A percentile compares a stretch with the other conserved stretches of the same genome.
Evolutionary conservation across 1,284 basidiomycete genomes (phyloP).

Genomic region (Ganoderma resinaceum): DNA sequence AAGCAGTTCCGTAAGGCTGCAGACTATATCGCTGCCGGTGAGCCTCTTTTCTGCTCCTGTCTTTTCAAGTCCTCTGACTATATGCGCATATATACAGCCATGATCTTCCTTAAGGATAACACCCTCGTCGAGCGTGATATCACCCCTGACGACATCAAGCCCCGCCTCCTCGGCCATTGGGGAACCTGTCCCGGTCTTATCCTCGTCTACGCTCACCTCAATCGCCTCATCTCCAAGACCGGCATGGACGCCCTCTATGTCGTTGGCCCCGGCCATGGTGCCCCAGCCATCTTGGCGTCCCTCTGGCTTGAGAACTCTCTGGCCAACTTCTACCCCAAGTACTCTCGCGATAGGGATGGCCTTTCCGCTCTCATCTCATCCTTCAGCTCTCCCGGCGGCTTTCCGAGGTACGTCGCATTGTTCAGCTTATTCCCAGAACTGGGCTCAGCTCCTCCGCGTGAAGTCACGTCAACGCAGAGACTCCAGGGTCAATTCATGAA

Average conservation of each 20-base stretch:
- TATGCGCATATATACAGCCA: slow-evolving; percentile 49
- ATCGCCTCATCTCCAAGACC: slow-evolving; percentile 73
- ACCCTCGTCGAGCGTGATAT: slow-evolving; percentile 71
- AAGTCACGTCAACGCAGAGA: slow-evolving; percentile 80
- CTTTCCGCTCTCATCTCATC: slow-evolving; percentile 69
- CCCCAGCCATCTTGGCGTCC: slow-evolving; percentile 81
- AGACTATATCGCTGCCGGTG: slow-evolving; percentile 71
- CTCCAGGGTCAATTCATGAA: slow-evolving; percentile 89
- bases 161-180: slow-evolving; percentile 81
- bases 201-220: slow-evolving; percentile 84
- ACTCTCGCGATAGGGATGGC: slow-evolving; percentile 68
- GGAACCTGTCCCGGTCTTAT: slow-evolving; percentile 81
- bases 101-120: slow-evolving; percentile 84
- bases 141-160: slow-evolving; percentile 74
- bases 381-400: slow-evolving; percentile 73
- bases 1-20: slow-evolving; percentile 64
- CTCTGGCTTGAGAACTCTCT: slow-evolving; percentile 87
- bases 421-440: neutral
- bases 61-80: neutral
- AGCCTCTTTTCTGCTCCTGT: slow-evolving; percentile 24
- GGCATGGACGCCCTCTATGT: slow-evolving; percentile 71
- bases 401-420: slow-evolving; percentile 55
- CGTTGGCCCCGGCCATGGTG: slow-evolving; percentile 82
- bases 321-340: slow-evolving; percentile 74
- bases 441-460: slow-evolving; percentile 5